These are phyloP conservation scores for Ceratobasidium sp. DNA, from an alignment of 1,284 basidiomycete species.

Conservation along the genomic window DNA sequence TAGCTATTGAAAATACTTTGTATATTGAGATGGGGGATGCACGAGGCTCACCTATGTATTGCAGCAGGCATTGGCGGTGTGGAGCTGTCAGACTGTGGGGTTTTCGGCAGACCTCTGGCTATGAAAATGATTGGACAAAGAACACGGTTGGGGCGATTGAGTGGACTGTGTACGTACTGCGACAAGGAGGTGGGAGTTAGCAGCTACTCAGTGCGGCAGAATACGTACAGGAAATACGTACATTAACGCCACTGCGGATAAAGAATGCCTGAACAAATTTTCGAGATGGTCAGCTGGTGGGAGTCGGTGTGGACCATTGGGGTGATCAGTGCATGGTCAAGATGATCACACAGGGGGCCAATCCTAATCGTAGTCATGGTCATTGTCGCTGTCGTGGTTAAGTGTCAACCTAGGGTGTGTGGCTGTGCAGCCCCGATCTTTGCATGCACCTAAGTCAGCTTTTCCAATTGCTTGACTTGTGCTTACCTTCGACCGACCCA, in stretches of 20 bases:
- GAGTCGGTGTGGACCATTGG: no score
- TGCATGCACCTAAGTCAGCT: neutral
- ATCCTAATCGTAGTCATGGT: no score
- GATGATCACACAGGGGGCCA: no score
- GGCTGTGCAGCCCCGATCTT: neutral
- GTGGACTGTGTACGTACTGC: neutral
- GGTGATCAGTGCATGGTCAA: no score
- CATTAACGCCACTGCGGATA: neutral
- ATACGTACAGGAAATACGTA: neutral
- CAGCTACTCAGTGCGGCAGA: neutral
- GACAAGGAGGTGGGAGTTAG: neutral
- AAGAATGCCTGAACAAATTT: no score
- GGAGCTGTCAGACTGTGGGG: neutral
- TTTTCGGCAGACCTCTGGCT: neutral
- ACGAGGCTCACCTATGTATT: constrained; percentile 20
- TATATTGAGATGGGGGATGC: neutral
- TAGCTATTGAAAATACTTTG: neutral
- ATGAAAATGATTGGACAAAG: neutral
- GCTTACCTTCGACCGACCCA: neutral
- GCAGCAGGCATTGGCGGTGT: neutral
- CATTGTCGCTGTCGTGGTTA: neutral
- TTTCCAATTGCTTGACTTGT: neutral
- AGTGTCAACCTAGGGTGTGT: neutral
- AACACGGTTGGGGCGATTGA: neutral
- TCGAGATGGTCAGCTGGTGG: no score